Conservation (phyloP, 2,329 filamentous ascomycete species). For the Ophiobolus disseminans region DNA sequence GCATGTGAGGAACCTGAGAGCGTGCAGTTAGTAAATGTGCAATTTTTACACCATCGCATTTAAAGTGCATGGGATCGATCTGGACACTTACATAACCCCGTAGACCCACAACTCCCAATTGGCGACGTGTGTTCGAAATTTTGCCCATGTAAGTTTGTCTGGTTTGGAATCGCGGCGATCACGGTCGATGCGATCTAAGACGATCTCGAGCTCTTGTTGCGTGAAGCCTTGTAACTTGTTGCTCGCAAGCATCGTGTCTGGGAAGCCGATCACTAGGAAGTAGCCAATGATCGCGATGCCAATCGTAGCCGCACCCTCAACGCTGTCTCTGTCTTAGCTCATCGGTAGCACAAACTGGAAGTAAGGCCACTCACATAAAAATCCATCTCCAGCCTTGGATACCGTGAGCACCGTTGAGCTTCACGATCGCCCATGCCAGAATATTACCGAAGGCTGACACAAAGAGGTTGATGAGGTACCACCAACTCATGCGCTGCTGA, state of each 20-base stretch:
- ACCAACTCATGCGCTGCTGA: conserved; percentile 48
- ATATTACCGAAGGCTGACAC: conserved; percentile 41
- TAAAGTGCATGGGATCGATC: too few species aligned
- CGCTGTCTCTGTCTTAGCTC: conserved; percentile 6
- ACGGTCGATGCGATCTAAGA: conserved; percentile 33
- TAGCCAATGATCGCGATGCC: conserved; percentile 38
- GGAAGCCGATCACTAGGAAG: conserved; percentile 53
- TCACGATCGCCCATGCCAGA: conserved; percentile 46
- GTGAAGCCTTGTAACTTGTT: conserved; percentile 30
- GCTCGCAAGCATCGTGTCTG: conserved; percentile 31
- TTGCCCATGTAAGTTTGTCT: conserved; percentile 26
- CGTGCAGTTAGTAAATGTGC: neutral
- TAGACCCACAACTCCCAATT: conserved; percentile 33
- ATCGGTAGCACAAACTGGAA: neutral
- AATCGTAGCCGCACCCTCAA: conserved; percentile 40
- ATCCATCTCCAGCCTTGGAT: conserved; percentile 45
- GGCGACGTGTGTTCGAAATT: conserved; percentile 16
- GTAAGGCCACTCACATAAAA: conserved; percentile 17
- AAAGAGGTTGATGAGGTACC: conserved; percentile 37
- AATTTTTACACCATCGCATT: too few species aligned
- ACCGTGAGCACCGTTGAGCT: conserved; percentile 20
- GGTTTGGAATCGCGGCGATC: conserved; percentile 28
- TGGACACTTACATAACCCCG: conserved; percentile 25
- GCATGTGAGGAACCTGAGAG: conserved; percentile 19
- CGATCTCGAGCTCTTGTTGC: conserved; percentile 31